These are phyloP conservation scores for Neoboletus brunneissimus DNA, from an alignment of 768 basidiomycete species.

Conservation along the genomic window DNA sequence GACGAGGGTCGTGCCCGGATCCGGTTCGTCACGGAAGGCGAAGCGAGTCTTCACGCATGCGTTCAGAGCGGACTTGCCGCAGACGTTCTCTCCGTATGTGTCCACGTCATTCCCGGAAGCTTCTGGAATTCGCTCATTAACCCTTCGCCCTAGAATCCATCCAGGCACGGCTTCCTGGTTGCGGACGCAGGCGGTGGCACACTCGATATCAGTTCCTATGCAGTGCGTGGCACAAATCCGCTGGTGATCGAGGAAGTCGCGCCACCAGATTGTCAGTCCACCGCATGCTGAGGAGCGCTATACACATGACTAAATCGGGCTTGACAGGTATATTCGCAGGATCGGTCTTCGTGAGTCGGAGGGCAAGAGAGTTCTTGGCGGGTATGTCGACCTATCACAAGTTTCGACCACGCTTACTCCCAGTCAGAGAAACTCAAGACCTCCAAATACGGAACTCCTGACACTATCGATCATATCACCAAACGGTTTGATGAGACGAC, in stretches of 20 bases:
- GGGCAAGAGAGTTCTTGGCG: slow-evolving; percentile 70
- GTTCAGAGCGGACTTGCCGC: slow-evolving; percentile 73
- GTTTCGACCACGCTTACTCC: slow-evolving; percentile 5
- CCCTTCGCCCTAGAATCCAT: slow-evolving; percentile 51
- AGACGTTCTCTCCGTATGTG: slow-evolving; percentile 68
- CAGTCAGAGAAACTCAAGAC: slow-evolving; percentile 63
- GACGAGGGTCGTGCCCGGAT: slow-evolving; percentile 71
- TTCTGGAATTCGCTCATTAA: not conserved
- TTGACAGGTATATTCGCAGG: slow-evolving; percentile 73
- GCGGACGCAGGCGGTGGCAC: slow-evolving; percentile 83
- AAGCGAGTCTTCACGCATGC: slow-evolving; percentile 81
- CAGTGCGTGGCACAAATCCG: slow-evolving; percentile 64
- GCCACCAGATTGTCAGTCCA: slow-evolving; percentile 68
- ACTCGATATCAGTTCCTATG: slow-evolving; percentile 78
- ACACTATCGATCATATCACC: slow-evolving; percentile 75
- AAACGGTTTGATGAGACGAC: slow-evolving; percentile 81
- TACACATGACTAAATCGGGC: slow-evolving; percentile 4
- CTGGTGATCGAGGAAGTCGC: slow-evolving; percentile 81
- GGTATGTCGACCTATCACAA: slow-evolving; percentile 36
- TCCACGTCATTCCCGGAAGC: not conserved
- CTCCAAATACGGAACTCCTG: slow-evolving; percentile 70
- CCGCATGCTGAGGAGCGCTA: not conserved
- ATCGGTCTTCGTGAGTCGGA: slow-evolving; percentile 76
- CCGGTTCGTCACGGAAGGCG: slow-evolving; percentile 79
- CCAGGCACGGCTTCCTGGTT: slow-evolving; percentile 74